phyloP scores from a whole-genome alignment of 192 early-diverging fungal species.

The Oehlia diaphana region DNA sequence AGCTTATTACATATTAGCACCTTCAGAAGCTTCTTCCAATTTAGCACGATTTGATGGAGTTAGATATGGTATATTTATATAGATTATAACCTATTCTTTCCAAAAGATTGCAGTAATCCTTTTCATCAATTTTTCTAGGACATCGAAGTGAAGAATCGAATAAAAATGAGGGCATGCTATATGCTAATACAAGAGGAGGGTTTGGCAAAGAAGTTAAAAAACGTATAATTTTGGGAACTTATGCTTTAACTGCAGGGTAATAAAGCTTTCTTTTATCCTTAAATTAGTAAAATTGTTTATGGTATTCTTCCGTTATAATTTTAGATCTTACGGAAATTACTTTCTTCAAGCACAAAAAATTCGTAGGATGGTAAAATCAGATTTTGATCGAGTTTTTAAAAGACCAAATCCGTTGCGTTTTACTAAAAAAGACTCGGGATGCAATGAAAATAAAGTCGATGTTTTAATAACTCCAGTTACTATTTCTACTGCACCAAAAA shows the following conservation, averaged over 20 bases:
- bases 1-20: slow-evolving; percentile 85
- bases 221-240: slow-evolving; percentile 86
- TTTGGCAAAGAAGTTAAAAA: slow-evolving; percentile 82
- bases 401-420: slow-evolving; percentile 57
- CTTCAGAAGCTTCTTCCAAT: slow-evolving; percentile 91
- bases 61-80: slow-evolving; percentile 67
- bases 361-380: slow-evolving; percentile 71
- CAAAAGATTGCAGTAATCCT: not conserved
- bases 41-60: slow-evolving; percentile 86
- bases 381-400: slow-evolving; percentile 76
- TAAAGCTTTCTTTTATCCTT: not conserved
- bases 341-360: slow-evolving; percentile 83
- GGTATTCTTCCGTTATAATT: slow-evolving; percentile 29
- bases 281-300: not conserved
- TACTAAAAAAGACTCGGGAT: not conserved
- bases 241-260: slow-evolving; percentile 77
- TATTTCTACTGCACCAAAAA: slow-evolving; percentile 67
- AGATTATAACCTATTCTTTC: not conserved
- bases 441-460: slow-evolving; percentile 53
- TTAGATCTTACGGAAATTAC: slow-evolving; percentile 65
- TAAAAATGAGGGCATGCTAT: slow-evolving; percentile 39
- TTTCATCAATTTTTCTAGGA: slow-evolving; percentile 33
- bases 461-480: slow-evolving; percentile 80
- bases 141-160: slow-evolving; percentile 30
- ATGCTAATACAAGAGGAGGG: slow-evolving; percentile 62